Conservation (phyloP, 2,329 filamentous ascomycete genomes). For the Xylaria hypoxylon region DNA sequence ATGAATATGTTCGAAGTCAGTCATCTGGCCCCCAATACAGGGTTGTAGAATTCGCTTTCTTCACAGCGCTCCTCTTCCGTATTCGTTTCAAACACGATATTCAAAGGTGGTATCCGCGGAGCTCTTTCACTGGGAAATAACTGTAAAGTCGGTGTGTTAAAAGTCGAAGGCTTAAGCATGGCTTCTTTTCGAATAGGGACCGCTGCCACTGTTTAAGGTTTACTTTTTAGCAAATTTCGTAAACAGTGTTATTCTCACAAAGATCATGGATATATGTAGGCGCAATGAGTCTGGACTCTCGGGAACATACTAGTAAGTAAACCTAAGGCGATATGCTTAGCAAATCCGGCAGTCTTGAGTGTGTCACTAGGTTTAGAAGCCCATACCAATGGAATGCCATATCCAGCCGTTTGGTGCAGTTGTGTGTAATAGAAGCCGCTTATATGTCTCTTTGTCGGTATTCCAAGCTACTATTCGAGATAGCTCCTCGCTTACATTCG, state of each 20-base stretch:
- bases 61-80: too few species aligned
- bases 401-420: neutral
- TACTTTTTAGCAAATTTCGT: neutral
- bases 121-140: neutral
- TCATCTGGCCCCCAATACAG: neutral
- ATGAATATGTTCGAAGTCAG: slow-evolving; percentile 4
- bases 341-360: neutral
- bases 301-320: slow-evolving; percentile 18
- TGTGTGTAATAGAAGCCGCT: too few species aligned
- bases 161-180: neutral
- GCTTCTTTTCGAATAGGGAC: neutral
- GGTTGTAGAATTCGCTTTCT: neutral
- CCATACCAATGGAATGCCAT: slow-evolving; percentile 12
- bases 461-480: neutral
- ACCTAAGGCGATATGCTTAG: slow-evolving; percentile 14
- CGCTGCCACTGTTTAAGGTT: slow-evolving; percentile 8
- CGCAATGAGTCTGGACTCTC: neutral
- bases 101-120: neutral
- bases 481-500: neutral
- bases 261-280: neutral
- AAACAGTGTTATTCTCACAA: neutral
- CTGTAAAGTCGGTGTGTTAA: neutral
- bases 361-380: neutral
- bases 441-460: too few species aligned
- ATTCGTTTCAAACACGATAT: neutral